Conservation (phyloP, 805 yeast genomes). For the Jamesozyma hellenica region DNA sequence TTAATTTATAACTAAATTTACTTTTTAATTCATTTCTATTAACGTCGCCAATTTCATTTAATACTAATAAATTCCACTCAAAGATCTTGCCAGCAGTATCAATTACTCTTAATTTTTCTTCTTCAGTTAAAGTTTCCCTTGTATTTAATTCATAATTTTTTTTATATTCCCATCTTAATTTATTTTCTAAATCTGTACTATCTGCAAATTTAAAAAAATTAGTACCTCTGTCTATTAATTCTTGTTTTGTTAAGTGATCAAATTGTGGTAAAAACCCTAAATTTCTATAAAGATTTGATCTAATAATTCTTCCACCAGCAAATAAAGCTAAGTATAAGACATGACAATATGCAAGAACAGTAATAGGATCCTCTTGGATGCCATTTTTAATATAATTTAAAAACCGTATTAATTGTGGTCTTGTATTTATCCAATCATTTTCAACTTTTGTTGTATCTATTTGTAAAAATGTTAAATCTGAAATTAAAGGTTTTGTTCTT, state of each 20-base stretch:
- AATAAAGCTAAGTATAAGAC: conserved; percentile 76
- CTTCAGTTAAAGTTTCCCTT: conserved; percentile 57
- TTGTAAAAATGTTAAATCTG: conserved; percentile 60
- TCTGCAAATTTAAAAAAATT: conserved; percentile 44
- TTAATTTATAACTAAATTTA: conserved; percentile 44
- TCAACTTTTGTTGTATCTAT: no score
- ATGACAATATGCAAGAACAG: conserved; percentile 71
- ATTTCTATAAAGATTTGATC: conserved; percentile 54
- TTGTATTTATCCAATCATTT: conserved; percentile 16
- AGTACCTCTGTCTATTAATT: conserved; percentile 52
- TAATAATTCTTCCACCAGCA: conserved; percentile 75
- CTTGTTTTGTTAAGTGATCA: conserved; percentile 54
- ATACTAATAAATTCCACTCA: conserved; percentile 47
- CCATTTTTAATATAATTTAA: conserved; percentile 47
- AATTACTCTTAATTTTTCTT: conserved; percentile 59
- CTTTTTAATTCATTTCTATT: conserved; percentile 49
- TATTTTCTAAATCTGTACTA: conserved; percentile 47
- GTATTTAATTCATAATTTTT: conserved; percentile 71
- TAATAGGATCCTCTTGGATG: conserved; percentile 54
- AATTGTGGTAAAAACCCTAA: conserved; percentile 68
- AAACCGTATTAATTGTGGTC: conserved; percentile 49
- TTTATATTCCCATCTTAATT: conserved; percentile 56
- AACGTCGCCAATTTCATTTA: conserved; percentile 57
- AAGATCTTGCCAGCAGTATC: conserved; percentile 60
- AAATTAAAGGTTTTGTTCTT: conserved; percentile 44